Base-by-base conservation (phyloP, 768 basidiomycete genomes). In the Rossbeevera mucosa region DNA sequence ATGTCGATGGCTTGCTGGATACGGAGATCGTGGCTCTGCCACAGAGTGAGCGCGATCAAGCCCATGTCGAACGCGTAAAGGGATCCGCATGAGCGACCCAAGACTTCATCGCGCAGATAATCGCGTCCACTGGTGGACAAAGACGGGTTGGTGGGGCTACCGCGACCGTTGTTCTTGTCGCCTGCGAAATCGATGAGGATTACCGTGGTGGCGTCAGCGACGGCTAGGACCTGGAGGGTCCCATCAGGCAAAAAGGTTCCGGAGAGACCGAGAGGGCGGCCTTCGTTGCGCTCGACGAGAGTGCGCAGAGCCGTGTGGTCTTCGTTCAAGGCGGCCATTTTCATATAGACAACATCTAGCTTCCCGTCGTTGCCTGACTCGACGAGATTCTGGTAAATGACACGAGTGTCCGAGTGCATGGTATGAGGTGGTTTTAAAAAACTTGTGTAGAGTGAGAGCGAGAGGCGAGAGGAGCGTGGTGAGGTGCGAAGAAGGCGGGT, bases 141-240 rank as follows among this genome's bases (percentile, higher is more conserved):
- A 43, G 63, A 55, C 7, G 59, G 7, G 4, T 56, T n/a, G 2
- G 68, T 54, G 3, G 62, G 51, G 6, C 42, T 58, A 65, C 25
- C 69, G 64, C 62, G 67, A 61, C 52, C 64, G 65, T 71, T 69
- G 68, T 63, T 64, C 63, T 67, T 71, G 57, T 57, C 56, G 2
- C 52, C 49, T 4, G 48, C 9, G 13, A 71, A 66, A 26, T 71
- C 52, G 40, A 69, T 53, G 36, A 68, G 49, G 47, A 70, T 1
- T 4, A 71, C 49, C 2, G 64, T 51, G 30, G 65, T 50, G 28
- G 60, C 51, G 11, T 69, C 67, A 2, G 69, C 59, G 45, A 69
- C 36, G 18, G 64, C 66, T 44, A 69, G 59, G 47, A 65, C 26
- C 18, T 53, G 56, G 24, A 69, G 66, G 9, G 50, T 42, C 9